Conservation (phyloP, 2,329 filamentous ascomycete species). For the Balansia obtecta region DNA sequence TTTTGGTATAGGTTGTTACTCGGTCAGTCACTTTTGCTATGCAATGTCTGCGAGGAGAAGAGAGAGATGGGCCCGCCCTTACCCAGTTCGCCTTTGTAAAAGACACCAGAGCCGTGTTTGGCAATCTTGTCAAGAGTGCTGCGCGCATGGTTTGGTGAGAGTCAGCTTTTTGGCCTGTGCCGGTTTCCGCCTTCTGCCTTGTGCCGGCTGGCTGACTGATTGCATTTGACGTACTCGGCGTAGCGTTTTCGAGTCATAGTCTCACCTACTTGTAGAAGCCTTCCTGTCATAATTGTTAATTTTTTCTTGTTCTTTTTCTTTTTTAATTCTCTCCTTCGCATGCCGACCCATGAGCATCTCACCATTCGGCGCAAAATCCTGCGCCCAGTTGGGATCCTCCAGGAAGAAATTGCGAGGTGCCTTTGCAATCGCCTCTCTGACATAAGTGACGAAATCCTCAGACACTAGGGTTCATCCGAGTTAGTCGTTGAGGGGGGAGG, state of each 20-base stretch:
- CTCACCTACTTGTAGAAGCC: constrained; percentile 57
- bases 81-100: constrained; percentile 60
- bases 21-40: background rate
- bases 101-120: constrained; percentile 55
- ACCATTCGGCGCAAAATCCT: constrained; percentile 79
- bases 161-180: background rate
- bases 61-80: background rate
- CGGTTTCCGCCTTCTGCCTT: background rate
- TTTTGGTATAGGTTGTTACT: constrained; percentile 18
- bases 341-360: constrained; percentile 2
- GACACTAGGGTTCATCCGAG: constrained; percentile 34
- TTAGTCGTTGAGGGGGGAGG: background rate
- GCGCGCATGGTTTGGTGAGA: background rate
- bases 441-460: constrained; percentile 63
- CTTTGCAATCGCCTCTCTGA: constrained; percentile 35
- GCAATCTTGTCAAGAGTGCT: constrained; percentile 66
- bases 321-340: too few relatives aligned
- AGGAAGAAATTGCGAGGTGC: constrained; percentile 48
- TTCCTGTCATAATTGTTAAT: constrained; percentile 28
- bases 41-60: too few relatives aligned
- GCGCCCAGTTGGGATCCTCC: constrained; percentile 65
- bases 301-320: too few relatives aligned
- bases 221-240: constrained; percentile 32
- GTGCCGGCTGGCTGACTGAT: background rate
- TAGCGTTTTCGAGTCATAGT: constrained; percentile 71